A percentile compares a stretch with the other conserved stretches of the same genome.
These are phyloP conservation scores for Naumovozyma baii DNA, from an alignment of 805 yeast genomes.

Conservation along the genomic window DNA sequence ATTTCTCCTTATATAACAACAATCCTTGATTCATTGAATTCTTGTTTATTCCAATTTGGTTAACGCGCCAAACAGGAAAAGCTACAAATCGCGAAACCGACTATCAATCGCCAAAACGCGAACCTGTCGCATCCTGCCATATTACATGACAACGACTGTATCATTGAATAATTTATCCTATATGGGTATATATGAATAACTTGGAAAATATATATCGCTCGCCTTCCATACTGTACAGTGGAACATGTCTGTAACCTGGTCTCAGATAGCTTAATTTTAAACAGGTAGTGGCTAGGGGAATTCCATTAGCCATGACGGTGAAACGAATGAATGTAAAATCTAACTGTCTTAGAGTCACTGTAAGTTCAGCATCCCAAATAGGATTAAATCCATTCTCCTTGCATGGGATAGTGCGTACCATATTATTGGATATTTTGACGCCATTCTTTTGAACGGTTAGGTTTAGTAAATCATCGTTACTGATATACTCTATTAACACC, in stretches of 20 bases:
- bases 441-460: slow-evolving; percentile 14
- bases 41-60: background rate
- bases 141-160: too few species aligned
- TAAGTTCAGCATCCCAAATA: slow-evolving; percentile 54
- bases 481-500: slow-evolving; percentile 17
- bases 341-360: slow-evolving; percentile 32
- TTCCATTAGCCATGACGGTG: slow-evolving; percentile 37
- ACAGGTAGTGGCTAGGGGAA: slow-evolving; percentile 48
- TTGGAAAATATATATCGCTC: slow-evolving; percentile 62
- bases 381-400: slow-evolving; percentile 81
- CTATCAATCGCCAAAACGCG: too few species aligned
- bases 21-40: background rate
- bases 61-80: background rate
- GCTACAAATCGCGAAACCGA: background rate
- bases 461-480: slow-evolving; percentile 10
- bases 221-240: slow-evolving; percentile 68
- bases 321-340: slow-evolving; percentile 49
- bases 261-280: slow-evolving; percentile 53
- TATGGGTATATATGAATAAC: slow-evolving; percentile 33
- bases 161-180: too few species aligned
- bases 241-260: slow-evolving; percentile 75
- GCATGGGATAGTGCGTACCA: slow-evolving; percentile 29
- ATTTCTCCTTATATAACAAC: background rate
- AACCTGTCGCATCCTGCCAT: too few species aligned
- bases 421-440: slow-evolving; percentile 5